Conservation (phyloP, 441 rosid species). For the Pelargonium fulgidum region DNA sequence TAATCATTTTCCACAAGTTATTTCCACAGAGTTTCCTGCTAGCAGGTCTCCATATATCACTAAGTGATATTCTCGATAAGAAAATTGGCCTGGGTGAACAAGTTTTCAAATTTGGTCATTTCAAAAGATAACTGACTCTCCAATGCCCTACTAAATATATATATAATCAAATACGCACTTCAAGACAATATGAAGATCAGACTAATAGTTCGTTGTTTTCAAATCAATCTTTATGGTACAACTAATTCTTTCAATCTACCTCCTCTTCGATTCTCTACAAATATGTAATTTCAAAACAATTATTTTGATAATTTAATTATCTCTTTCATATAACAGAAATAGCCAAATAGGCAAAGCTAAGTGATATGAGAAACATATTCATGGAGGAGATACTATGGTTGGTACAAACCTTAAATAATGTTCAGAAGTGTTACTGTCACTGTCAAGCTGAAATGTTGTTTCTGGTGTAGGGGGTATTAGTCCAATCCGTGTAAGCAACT, state of each 20-base stretch:
- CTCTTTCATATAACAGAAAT: too few species aligned
- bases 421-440: conserved; percentile 50
- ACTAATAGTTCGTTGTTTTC: conserved; percentile 11
- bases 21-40: conserved; percentile 57
- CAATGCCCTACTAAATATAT: conserved; percentile 4
- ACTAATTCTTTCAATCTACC: conserved; percentile 1
- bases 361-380: background rate
- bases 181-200: conserved; percentile 11
- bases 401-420: conserved; percentile 64
- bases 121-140: conserved; percentile 9
- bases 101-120: conserved; percentile 17
- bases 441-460: conserved; percentile 45
- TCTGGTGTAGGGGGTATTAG: conserved; percentile 54
- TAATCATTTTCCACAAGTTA: conserved; percentile 68
- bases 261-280: background rate
- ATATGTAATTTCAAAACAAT: background rate
- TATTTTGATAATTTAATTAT: background rate
- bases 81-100: conserved; percentile 58
- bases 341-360: background rate
- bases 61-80: conserved; percentile 86
- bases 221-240: conserved; percentile 10
- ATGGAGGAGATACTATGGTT: background rate
- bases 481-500: conserved; percentile 70
- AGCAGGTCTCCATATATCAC: conserved; percentile 94
- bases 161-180: conserved; percentile 11